Conservation (phyloP, 192 early-diverging fungal genomes). For the Geosiphon pyriformis region DNA sequence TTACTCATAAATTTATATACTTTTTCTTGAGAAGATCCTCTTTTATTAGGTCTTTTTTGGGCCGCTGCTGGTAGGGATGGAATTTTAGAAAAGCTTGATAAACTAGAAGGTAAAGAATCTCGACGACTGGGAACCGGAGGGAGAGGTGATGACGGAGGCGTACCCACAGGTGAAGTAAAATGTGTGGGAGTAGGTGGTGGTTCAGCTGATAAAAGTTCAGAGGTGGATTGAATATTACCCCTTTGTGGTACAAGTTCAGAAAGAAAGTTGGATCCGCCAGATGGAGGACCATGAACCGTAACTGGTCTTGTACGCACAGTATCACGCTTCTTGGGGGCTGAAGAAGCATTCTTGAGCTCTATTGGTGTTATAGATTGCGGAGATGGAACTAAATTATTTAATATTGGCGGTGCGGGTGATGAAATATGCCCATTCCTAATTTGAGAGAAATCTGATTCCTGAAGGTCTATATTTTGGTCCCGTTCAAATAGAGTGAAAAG, state of each 20-base stretch:
- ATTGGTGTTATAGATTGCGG: neutral
- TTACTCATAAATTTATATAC: neutral
- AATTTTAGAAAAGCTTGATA: neutral
- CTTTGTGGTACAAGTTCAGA: neutral
- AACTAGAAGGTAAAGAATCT: neutral
- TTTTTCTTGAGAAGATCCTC: constrained; percentile 6
- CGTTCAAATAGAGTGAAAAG: constrained; percentile 20
- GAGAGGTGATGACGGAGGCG: constrained; percentile 7
- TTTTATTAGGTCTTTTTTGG: constrained; percentile 18
- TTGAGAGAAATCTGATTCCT: neutral
- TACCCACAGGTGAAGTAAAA: neutral
- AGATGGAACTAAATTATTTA: neutral
- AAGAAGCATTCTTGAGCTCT: neutral
- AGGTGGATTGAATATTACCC: neutral
- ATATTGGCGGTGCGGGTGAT: neutral
- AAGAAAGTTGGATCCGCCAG: constrained; percentile 5
- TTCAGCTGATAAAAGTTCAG: neutral
- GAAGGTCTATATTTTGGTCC: constrained; percentile 1
- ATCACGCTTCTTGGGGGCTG: constrained; percentile 21
- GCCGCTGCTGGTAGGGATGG: neutral
- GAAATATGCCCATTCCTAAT: neutral
- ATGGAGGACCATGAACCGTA: constrained; percentile 12
- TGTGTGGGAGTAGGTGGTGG: neutral
- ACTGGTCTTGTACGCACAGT: constrained; percentile 16
- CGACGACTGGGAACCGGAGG: constrained; percentile 18